These are phyloP conservation scores for Pyricularia sp. DNA, from an alignment of 2,329 filamentous ascomycete genomes.

Conservation along the genomic window DNA sequence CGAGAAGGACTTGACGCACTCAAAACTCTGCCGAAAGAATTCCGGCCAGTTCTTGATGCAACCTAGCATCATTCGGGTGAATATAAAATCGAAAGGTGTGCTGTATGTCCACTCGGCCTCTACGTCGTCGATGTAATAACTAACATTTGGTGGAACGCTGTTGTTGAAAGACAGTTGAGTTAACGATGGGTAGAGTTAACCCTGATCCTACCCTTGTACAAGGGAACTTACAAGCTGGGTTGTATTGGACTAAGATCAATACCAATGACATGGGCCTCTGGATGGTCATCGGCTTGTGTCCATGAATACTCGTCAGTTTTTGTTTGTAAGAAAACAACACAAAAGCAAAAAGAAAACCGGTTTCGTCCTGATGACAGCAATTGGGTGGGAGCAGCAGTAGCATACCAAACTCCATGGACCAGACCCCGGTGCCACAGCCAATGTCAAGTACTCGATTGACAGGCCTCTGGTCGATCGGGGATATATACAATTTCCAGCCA, in stretches of 20 bases:
- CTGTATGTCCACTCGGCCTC: constrained; percentile 12
- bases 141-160: constrained; percentile 13
- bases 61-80: constrained; percentile 10
- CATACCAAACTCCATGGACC: constrained; percentile 5
- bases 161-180: not conserved
- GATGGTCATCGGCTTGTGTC: constrained; percentile 7
- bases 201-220: not conserved
- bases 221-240: constrained; percentile 8
- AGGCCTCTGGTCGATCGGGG: constrained; percentile 2
- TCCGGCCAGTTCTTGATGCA: constrained; percentile 12
- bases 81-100: constrained; percentile 11
- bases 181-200: not conserved
- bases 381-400: not conserved
- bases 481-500: constrained; percentile 9
- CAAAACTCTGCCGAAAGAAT: constrained; percentile 8
- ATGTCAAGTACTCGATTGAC: constrained; percentile 5
- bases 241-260: constrained; percentile 14
- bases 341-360: not conserved
- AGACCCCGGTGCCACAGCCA: constrained; percentile 6
- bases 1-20: constrained; percentile 1
- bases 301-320: constrained; percentile 5
- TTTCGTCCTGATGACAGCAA: not conserved
- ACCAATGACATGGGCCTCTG: constrained; percentile 8
- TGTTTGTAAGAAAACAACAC: too few species aligned
- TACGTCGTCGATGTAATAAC: constrained; percentile 14